Conservation (phyloP, 306 rosid genomes). For the Cyclanthera cordifolia region DNA sequence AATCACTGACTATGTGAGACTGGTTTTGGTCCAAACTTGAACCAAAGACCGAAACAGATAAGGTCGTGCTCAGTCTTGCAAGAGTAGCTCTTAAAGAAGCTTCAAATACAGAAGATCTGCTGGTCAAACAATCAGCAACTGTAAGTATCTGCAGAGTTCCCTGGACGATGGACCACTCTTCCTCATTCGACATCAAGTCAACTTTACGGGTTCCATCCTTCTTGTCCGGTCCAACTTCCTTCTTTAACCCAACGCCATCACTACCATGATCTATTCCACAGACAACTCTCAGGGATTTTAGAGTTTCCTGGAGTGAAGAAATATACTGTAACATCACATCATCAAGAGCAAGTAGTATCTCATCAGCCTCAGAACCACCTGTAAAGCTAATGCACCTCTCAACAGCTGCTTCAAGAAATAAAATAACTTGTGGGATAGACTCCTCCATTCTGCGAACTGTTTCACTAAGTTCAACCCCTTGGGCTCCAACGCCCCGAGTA, state of each 20-base stretch:
- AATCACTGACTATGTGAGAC: slow-evolving; percentile 29
- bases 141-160: slow-evolving; percentile 96
- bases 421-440: slow-evolving; percentile 80
- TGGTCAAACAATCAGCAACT: slow-evolving; percentile 85
- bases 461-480: slow-evolving; percentile 97
- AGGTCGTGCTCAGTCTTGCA: slow-evolving; percentile 78
- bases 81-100: slow-evolving; percentile 92
- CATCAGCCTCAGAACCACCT: slow-evolving; percentile 98
- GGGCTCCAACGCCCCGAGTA: slow-evolving; percentile 95
- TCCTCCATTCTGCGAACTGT: slow-evolving; percentile 99
- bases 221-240: slow-evolving; percentile 51
- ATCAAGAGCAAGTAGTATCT: slow-evolving; percentile 79
- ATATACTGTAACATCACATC: slow-evolving; percentile 82
- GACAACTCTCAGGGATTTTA: slow-evolving; percentile 78
- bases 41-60: slow-evolving; percentile 76
- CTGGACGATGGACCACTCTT: slow-evolving; percentile 98
- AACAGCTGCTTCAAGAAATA: slow-evolving; percentile 89
- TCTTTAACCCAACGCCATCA: slow-evolving; percentile 50
- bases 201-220: slow-evolving; percentile 68
- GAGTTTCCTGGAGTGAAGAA: slow-evolving; percentile 79
- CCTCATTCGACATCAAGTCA: slow-evolving; percentile 76
- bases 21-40: slow-evolving; percentile 68
- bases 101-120: slow-evolving; percentile 98
- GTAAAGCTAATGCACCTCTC: slow-evolving; percentile 95
- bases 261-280: slow-evolving; percentile 79